Evolutionary conservation across 331 rosid genomes (phyloP).

Genomic region (Arachis monticola): DNA sequence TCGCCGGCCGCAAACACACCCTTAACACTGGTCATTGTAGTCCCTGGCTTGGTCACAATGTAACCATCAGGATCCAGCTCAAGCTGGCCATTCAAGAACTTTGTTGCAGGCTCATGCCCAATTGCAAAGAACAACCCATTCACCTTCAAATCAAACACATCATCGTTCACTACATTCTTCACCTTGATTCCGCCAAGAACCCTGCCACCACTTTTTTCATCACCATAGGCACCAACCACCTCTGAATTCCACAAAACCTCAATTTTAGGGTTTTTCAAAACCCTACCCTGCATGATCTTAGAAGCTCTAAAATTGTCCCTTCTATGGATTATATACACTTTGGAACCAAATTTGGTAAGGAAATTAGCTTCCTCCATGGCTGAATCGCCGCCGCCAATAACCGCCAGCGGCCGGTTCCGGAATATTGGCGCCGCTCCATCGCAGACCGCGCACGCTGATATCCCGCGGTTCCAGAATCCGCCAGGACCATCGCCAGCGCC

Average conservation of each 20-base stretch:
- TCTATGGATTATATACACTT: conserved; percentile 76
- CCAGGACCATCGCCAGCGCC: conserved; percentile 60
- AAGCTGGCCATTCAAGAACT: conserved; percentile 79
- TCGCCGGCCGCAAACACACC: conserved; percentile 94
- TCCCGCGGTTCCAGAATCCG: conserved; percentile 85
- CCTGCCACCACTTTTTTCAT: conserved; percentile 35
- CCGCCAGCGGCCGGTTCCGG: conserved; percentile 63
- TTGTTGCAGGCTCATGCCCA: conserved; percentile 92
- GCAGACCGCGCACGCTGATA: conserved; percentile 86
- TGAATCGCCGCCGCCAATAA: conserved; percentile 87
- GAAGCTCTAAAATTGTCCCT: conserved; percentile 77
- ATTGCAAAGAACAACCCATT: conserved; percentile 88
- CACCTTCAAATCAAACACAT: conserved; percentile 67
- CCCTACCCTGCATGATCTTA: conserved; percentile 77
- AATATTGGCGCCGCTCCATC: conserved; percentile 89
- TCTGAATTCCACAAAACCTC: conserved; percentile 71
- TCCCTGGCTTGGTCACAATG: conserved; percentile 74
- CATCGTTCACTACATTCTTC: conserved; percentile 60
- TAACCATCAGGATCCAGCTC: conserved; percentile 81
- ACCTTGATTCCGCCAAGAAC: conserved; percentile 75
- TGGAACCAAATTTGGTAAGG: conserved; percentile 79
- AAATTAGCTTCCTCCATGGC: conserved; percentile 94
- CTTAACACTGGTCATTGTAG: conserved; percentile 70
- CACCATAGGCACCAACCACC: conserved; percentile 67
- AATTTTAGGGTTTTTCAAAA: conserved; percentile 70